Evolutionary conservation across 495 filamentous ascomycete species (phyloP).

Genomic region (Sporormia fimetaria): DNA sequence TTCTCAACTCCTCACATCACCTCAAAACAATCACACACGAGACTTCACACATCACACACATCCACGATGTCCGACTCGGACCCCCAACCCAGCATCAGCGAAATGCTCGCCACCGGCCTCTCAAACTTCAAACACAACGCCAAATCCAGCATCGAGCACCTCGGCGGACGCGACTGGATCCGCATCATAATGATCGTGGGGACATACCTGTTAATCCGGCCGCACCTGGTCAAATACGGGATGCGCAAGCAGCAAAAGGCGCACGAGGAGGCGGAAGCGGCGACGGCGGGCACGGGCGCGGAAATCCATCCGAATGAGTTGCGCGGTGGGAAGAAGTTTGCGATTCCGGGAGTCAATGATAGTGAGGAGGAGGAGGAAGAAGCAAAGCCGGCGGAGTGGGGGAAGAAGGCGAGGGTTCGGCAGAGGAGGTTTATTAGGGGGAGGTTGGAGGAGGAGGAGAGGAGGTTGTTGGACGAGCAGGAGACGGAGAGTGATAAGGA

Average conservation of each 20-base stretch:
- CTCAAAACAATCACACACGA: background rate
- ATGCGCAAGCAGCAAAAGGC: slow-evolving; percentile 17
- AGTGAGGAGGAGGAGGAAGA: slow-evolving; percentile 48
- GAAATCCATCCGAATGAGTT: slow-evolving; percentile 52
- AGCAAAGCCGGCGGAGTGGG: slow-evolving; percentile 38
- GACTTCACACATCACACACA: background rate
- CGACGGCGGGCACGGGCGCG: slow-evolving; percentile 32
- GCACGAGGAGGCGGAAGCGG: slow-evolving; percentile 7
- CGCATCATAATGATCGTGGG: slow-evolving; percentile 26
- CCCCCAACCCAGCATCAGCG: slow-evolving; percentile 5
- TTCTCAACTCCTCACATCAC: background rate
- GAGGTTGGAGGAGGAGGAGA: slow-evolving; percentile 32
- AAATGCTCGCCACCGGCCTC: slow-evolving; percentile 17
- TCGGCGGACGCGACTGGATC: slow-evolving; percentile 25
- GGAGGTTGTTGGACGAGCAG: slow-evolving; percentile 23
- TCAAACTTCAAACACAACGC: slow-evolving; percentile 44
- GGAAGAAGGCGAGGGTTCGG: slow-evolving; percentile 32
- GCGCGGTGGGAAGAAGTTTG: slow-evolving; percentile 37
- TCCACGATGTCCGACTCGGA: background rate
- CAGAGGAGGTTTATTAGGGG: slow-evolving; percentile 31
- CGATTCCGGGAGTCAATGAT: slow-evolving; percentile 33
- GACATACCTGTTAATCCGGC: slow-evolving; percentile 26
- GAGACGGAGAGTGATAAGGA: slow-evolving; percentile 39
- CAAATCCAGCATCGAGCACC: slow-evolving; percentile 41
- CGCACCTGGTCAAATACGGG: slow-evolving; percentile 26